Conservation (phyloP, 2,329 filamentous ascomycete genomes). For the Neofusicoccum sp. region DNA sequence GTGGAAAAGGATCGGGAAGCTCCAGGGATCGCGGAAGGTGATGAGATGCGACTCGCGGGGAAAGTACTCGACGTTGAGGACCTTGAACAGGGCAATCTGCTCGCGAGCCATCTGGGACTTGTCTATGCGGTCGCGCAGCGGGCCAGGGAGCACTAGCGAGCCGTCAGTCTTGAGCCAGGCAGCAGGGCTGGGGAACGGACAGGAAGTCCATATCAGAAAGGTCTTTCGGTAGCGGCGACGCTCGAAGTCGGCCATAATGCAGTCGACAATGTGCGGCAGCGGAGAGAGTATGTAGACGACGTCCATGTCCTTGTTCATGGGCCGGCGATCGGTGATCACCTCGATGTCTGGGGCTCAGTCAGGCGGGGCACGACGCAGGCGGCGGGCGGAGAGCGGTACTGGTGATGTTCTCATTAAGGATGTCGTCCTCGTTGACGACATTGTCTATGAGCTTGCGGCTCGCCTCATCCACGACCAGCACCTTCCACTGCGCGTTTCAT, state of each 20-base stretch:
- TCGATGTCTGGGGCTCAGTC: constrained; percentile 73
- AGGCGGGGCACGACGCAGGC: constrained; percentile 22
- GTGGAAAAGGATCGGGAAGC: constrained; percentile 89
- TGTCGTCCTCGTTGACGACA: constrained; percentile 90
- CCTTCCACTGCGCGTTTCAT: constrained; percentile 74
- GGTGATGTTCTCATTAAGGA: constrained; percentile 93
- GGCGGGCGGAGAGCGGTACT: constrained; percentile 54
- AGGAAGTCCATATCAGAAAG: constrained; percentile 81
- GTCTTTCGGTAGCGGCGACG: constrained; percentile 74
- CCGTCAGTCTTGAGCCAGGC: constrained; percentile 17
- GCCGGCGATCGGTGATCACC: constrained; percentile 82
- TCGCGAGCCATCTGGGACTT: constrained; percentile 66
- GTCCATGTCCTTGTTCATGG: constrained; percentile 84
- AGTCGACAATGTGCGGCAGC: constrained; percentile 84
- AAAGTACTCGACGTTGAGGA: constrained; percentile 83
- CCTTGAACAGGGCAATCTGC: constrained; percentile 75
- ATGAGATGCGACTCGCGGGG: constrained; percentile 88
- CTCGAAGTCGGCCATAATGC: constrained; percentile 88
- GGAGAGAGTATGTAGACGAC: constrained; percentile 90
- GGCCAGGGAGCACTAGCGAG: constrained; percentile 62
- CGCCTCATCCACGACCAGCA: constrained; percentile 81
- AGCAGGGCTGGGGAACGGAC: constrained; percentile 35
- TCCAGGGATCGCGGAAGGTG: constrained; percentile 92
- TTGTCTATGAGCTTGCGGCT: constrained; percentile 87
- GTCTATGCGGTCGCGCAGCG: constrained; percentile 72